These are phyloP conservation scores for Ploettnerulaceae sp. DNA, from an alignment of 2,329 filamentous ascomycete genomes.

Conservation along the genomic window DNA sequence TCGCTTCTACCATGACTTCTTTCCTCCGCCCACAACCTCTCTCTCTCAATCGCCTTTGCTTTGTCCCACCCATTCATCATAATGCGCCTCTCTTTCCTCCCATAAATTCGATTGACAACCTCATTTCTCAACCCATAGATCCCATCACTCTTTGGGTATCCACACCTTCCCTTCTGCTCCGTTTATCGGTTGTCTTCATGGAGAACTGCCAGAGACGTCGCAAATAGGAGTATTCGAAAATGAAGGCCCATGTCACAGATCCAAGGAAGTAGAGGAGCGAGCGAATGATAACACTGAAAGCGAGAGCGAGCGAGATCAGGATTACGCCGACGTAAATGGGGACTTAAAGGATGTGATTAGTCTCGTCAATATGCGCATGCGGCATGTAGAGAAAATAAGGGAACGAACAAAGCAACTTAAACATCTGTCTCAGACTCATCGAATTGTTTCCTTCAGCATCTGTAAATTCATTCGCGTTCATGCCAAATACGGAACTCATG, in stretches of 20 bases:
- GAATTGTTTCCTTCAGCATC: conserved; percentile 7
- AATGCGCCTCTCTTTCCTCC: neutral
- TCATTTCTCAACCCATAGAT: neutral
- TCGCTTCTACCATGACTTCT: neutral
- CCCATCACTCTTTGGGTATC: neutral
- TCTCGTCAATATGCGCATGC: neutral
- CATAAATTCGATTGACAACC: conserved; percentile 4
- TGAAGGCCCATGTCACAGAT: neutral
- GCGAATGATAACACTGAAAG: conserved; percentile 11
- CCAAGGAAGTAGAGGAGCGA: neutral
- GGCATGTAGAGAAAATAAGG: neutral
- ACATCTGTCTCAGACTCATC: conserved; percentile 9
- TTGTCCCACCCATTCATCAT: neutral
- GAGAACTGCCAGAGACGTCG: neutral
- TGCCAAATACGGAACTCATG: conserved; percentile 20
- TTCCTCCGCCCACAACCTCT: neutral
- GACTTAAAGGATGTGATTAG: conserved; percentile 1
- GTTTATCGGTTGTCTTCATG: neutral
- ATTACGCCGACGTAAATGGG: conserved; percentile 12
- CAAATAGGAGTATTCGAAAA: conserved; percentile 3
- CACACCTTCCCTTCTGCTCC: neutral
- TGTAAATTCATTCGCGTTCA: conserved; percentile 17
- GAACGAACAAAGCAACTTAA: neutral
- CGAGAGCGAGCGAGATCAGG: conserved; percentile 10
- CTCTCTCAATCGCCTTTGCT: neutral